Evolutionary conservation across 169 alveolate genomes (phyloP), one percentile per base, ranked within the genome.

Genomic region (Plasmodium malariae): DNA sequence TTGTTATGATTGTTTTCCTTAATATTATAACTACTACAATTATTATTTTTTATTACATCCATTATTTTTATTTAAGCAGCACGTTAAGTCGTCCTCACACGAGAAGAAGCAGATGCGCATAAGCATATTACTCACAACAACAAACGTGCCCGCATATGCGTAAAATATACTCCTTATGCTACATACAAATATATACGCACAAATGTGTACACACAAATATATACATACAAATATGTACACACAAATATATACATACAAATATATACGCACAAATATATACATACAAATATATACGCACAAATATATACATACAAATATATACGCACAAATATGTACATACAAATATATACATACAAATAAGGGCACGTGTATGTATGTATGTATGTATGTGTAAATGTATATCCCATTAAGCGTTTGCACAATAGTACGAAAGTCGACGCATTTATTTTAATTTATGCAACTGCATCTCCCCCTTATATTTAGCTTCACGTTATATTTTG

Each of bases 51-150:
- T 26, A 17, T 26, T 24, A 40, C 30, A 45, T 80, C 80, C 90
- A 80, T 80, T 67, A 63, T 80, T 48, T 65, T 80, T 14, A 17
- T 36, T 49, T 32, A 40, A 40, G 49, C 49, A 40, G 4, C 21
- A 55, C 17, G 19, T 19, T 14, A 55, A 17, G 12, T n/a, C 21
- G 14, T 17, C 19, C 12, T 55, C 30, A 55, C n/a, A n/a, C n/a
- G n/a, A n/a, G n/a, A n/a, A n/a, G n/a, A n/a, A n/a, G n/a, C n/a
- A n/a, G n/a, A n/a, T n/a, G n/a, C n/a, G n/a, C n/a, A n/a, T n/a
- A n/a, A n/a, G n/a, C n/a, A n/a, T n/a, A n/a, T n/a, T n/a, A n/a
- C n/a, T n/a, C n/a, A n/a, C n/a, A n/a, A n/a, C n/a, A n/a, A n/a
- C n/a, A n/a, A n/a, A n/a, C n/a, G n/a, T n/a, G n/a, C n/a, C n/a